Percentiles rank a stretch among this genome's conserved stretches.
phyloP scores from a whole-genome alignment of 2,329 filamentous ascomycete genomes.

The Trematosphaeria pertusa region DNA sequence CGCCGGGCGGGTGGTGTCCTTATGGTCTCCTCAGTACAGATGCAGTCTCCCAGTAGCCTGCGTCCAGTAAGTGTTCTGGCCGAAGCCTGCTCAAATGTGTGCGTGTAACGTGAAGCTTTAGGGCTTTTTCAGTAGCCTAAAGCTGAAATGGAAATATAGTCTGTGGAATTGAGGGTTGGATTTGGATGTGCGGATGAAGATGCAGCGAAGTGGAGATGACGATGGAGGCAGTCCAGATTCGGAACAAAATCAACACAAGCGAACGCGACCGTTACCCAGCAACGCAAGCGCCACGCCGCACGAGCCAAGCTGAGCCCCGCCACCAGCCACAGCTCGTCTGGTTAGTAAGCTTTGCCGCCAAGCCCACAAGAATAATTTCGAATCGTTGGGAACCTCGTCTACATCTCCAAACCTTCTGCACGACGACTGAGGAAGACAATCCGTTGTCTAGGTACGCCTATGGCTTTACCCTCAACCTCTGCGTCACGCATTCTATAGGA shows the following conservation, averaged over 20 bases:
- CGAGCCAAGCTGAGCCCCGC: constrained; percentile 1
- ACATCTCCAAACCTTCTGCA: constrained; percentile 40
- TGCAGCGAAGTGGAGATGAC: constrained; percentile 35
- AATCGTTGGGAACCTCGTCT: constrained; percentile 18
- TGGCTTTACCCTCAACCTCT: not conserved
- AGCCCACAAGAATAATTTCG: constrained; percentile 34
- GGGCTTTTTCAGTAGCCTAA: constrained; percentile 3
- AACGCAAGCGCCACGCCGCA: constrained; percentile 25
- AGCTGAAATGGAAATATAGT: constrained; percentile 1
- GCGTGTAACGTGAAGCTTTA: constrained; percentile 13
- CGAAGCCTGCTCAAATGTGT: constrained; percentile 33
- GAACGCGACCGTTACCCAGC: constrained; percentile 32
- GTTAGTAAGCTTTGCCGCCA: constrained; percentile 22
- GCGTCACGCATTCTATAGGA: too few species aligned
- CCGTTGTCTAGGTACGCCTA: constrained; percentile 62
- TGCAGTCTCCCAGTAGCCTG: constrained; percentile 48
- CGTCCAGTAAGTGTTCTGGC: constrained; percentile 45
- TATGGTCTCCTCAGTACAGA: constrained; percentile 54
- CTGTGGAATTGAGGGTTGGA: constrained; percentile 11
- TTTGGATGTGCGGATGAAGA: constrained; percentile 28
- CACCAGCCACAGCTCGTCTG: constrained; percentile 6
- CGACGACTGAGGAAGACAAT: constrained; percentile 67
- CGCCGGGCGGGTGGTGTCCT: constrained; percentile 70
- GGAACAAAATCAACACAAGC: constrained; percentile 36
- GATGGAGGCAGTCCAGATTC: constrained; percentile 29